Evolutionary conservation across 495 filamentous ascomycete genomes (phyloP), one percentile per base, ranked within the genome.

Genomic region (Lophiostoma macrostomum): DNA sequence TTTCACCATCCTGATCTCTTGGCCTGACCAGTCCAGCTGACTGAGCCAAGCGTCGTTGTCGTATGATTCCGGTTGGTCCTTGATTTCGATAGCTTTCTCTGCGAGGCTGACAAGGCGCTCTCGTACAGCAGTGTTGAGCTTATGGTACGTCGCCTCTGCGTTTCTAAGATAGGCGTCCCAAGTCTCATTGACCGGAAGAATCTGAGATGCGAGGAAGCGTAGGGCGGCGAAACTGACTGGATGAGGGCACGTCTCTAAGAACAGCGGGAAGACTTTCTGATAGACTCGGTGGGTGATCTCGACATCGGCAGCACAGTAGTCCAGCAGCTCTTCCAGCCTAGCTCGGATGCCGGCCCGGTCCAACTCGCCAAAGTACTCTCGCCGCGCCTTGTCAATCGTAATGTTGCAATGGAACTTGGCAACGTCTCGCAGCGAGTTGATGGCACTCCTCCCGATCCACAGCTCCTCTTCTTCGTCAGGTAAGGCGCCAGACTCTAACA

Each of bases 221-320:
- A 97, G 77, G 10, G 93, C 91, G 4, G 88, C 91, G 64, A 99
- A 99, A 68, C 90, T 97, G 54, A 97, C 93, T 2, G 93, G 94
- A 71, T 99, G 94, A 3, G 94, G 91, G 60, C 93, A 97, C 27
- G 86, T 84, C 27, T 86, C 73, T 10, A 96, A 74, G 65, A 95
- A 99, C 38, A 83, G 81, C 1, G 90, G 88, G 41, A 99, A 93
- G 2, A 97, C 88, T 45, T 86, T 87, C 66, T 86, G 84, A 70
- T 89, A 99, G 4, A 99, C 90, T 31, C 83, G 80, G 65, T 97
- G 94, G 0, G 93, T 96, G 57, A 94, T 82, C 27, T 82, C 83
- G 27, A 96, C 91, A 76, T 99, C 93, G 2, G 90, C 88, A 18
- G 94, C 94, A 64, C 93, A 99, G 69, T 99, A 99, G 65, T 91